Evolutionary conservation across 1,139 yeast genomes (phyloP).

Genomic region (Blastobotrys malaysiensis): DNA sequence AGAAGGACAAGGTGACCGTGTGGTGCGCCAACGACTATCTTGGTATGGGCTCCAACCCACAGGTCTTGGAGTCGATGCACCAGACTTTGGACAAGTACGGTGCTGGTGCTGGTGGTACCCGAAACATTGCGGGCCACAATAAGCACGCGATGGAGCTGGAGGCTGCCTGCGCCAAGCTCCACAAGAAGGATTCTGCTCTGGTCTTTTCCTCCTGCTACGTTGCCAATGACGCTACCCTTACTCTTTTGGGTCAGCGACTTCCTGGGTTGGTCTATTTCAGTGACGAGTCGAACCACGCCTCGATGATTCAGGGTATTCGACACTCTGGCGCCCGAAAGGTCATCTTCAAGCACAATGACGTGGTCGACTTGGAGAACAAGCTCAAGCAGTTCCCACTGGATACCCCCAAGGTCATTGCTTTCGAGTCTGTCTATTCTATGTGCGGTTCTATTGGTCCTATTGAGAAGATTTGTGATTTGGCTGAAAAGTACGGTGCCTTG

Average conservation of each 20-base stretch:
- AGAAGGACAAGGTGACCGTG: constrained; percentile 80
- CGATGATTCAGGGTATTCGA: constrained; percentile 93
- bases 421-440: constrained; percentile 97
- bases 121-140: constrained; percentile 98
- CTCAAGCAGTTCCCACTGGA: constrained; percentile 76
- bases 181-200: constrained; percentile 90
- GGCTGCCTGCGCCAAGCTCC: constrained; percentile 80
- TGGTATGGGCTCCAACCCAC: constrained; percentile 83
- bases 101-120: constrained; percentile 98
- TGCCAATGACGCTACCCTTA: constrained; percentile 94
- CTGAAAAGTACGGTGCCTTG: constrained; percentile 94
- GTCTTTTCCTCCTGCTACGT: constrained; percentile 95
- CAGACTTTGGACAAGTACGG: constrained; percentile 83
- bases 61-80: constrained; percentile 72
- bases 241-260: constrained; percentile 84
- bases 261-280: constrained; percentile 88
- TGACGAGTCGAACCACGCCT: constrained; percentile 92
- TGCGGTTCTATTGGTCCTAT: constrained; percentile 97
- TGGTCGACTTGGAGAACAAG: constrained; percentile 70
- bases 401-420: constrained; percentile 90
- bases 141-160: constrained; percentile 80
- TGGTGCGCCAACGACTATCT: constrained; percentile 98
- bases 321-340: constrained; percentile 88
- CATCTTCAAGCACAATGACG: constrained; percentile 85
- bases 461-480: constrained; percentile 86